These are phyloP conservation scores for Cichorium intybus DNA, from an alignment of 140 eudicot genomes.

Conservation along the genomic window DNA sequence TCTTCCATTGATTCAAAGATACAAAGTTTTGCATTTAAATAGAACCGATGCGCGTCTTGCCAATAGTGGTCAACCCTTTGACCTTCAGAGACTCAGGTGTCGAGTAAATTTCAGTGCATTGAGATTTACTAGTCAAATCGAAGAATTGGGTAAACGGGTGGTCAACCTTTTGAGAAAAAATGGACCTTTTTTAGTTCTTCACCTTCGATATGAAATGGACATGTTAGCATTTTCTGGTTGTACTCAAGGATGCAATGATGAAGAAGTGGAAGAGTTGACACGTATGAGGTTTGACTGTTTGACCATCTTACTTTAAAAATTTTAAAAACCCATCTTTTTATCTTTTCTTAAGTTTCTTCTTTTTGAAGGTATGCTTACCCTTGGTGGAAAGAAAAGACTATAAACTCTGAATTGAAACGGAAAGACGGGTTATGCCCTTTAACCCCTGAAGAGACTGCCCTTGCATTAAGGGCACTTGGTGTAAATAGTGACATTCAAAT, in stretches of 20 bases:
- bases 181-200: conserved; percentile 91
- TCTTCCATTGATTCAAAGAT: conserved; percentile 85
- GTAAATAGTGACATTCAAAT: conserved; percentile 72
- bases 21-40: conserved; percentile 84
- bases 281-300: conserved; percentile 66
- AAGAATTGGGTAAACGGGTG: conserved; percentile 80
- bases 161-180: conserved; percentile 64
- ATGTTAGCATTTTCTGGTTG: conserved; percentile 99
- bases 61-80: conserved; percentile 73
- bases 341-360: conserved; percentile 1
- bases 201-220: conserved; percentile 96
- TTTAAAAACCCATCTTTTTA: neutral
- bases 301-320: neutral
- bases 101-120: conserved; percentile 78
- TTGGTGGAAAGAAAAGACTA: conserved; percentile 98
- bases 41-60: conserved; percentile 96
- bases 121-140: conserved; percentile 80
- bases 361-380: conserved; percentile 86
- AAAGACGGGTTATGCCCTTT: conserved; percentile 93
- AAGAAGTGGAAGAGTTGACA: conserved; percentile 86
- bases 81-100: conserved; percentile 86
- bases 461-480: conserved; percentile 74
- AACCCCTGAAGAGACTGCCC: conserved; percentile 95
- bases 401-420: conserved; percentile 79
- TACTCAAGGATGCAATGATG: conserved; percentile 80